These are phyloP conservation scores for Bryoerythrophyllum caledonicum DNA, from an alignment of 225 moss, liverwort and hornwort genomes.

Conservation along the genomic window DNA sequence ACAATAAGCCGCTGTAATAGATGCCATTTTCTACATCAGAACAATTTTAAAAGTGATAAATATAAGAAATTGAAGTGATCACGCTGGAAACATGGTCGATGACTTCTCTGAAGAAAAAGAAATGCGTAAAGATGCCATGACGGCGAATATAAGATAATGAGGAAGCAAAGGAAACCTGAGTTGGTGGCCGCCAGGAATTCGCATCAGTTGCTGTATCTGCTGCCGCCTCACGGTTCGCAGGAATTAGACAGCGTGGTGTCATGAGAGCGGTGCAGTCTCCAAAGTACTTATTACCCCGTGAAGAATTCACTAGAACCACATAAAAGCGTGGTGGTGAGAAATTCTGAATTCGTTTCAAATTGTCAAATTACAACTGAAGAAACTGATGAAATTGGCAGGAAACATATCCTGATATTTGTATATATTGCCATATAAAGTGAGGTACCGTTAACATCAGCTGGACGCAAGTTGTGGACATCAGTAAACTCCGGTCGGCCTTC, in stretches of 20 bases:
- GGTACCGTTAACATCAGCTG: constrained; percentile 77
- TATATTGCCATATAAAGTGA: constrained; percentile 7
- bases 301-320: constrained; percentile 67
- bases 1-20: not conserved
- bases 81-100: constrained; percentile 8
- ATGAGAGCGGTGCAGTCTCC: constrained; percentile 63
- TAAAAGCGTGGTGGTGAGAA: not conserved
- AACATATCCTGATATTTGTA: not conserved
- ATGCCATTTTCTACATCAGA: not conserved
- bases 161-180: constrained; percentile 56
- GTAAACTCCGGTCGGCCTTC: constrained; percentile 74
- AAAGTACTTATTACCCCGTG: constrained; percentile 85
- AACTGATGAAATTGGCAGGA: too few species aligned
- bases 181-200: constrained; percentile 77
- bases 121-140: not conserved
- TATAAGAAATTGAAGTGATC: not conserved
- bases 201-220: constrained; percentile 81
- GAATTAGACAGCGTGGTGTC: constrained; percentile 59
- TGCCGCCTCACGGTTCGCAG: constrained; percentile 87
- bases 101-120: not conserved
- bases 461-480: constrained; percentile 92
- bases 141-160: not conserved
- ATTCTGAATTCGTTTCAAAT: not conserved
- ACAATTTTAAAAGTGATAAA: not conserved
- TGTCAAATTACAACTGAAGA: not conserved